Conservation (phyloP, 805 yeast species). For the Candida tallmaniae region DNA sequence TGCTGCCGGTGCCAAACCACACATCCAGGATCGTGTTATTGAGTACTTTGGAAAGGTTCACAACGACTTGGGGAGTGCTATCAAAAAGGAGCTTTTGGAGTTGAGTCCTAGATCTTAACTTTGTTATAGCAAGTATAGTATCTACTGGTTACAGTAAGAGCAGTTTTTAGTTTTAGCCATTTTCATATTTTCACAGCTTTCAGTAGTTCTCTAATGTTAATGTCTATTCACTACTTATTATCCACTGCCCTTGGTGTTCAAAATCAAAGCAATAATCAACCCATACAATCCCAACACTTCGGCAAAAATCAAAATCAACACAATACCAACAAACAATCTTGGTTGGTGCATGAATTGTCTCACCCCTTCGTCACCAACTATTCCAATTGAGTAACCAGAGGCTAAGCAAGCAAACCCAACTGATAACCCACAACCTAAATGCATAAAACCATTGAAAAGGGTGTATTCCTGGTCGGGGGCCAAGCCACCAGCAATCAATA, state of each 20-base stretch:
- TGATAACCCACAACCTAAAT: slow-evolving; percentile 95
- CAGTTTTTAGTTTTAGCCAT: too few relatives aligned
- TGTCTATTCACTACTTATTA: background rate
- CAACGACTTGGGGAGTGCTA: slow-evolving; percentile 59
- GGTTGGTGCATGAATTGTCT: slow-evolving; percentile 99
- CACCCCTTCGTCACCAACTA: slow-evolving; percentile 99
- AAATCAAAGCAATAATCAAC: slow-evolving; percentile 89
- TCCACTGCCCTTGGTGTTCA: slow-evolving; percentile 78
- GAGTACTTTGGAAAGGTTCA: slow-evolving; percentile 73
- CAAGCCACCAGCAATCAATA: slow-evolving; percentile 86
- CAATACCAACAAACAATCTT: slow-evolving; percentile 97
- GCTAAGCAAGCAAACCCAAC: slow-evolving; percentile 97
- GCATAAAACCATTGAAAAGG: slow-evolving; percentile 94
- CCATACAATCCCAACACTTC: slow-evolving; percentile 99
- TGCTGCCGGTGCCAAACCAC: slow-evolving; percentile 61
- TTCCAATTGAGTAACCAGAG: slow-evolving; percentile 99
- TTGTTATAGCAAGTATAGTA: background rate
- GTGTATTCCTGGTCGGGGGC: slow-evolving; percentile 78
- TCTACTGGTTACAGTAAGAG: too few relatives aligned
- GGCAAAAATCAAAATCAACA: slow-evolving; percentile 96
- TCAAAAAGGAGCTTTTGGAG: slow-evolving; percentile 59
- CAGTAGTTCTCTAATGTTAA: too few relatives aligned
- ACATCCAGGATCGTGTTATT: slow-evolving; percentile 73
- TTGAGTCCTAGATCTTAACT: slow-evolving; percentile 43
- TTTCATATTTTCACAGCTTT: too few relatives aligned